Conservation (phyloP, 306 rosid species). For the Bauhinia variegata region DNA sequence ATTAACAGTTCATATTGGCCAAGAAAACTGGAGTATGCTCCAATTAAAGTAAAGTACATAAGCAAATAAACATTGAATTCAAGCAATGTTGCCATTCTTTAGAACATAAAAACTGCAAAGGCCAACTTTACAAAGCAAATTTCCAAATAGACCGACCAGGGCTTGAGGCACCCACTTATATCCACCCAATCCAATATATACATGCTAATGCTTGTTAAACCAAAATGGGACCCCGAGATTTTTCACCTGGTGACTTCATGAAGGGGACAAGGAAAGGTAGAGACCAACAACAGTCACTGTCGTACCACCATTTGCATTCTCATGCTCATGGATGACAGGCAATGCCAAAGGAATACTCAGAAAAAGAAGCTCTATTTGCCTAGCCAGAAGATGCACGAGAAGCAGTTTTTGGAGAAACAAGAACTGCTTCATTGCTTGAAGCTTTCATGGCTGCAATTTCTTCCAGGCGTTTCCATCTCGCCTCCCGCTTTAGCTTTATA, state of each 20-base stretch:
- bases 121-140: slow-evolving; percentile 44
- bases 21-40: slow-evolving; percentile 40
- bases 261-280: slow-evolving; percentile 36
- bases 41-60: slow-evolving; percentile 49
- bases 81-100: slow-evolving; percentile 35
- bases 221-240: slow-evolving; percentile 46
- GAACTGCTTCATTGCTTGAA: slow-evolving; percentile 71
- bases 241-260: slow-evolving; percentile 32
- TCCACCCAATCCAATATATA: slow-evolving; percentile 67
- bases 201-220: slow-evolving; percentile 48
- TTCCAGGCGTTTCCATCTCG: slow-evolving; percentile 83
- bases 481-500: slow-evolving; percentile 56
- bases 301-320: slow-evolving; percentile 31
- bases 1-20: slow-evolving; percentile 30
- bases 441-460: slow-evolving; percentile 83
- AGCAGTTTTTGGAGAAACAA: slow-evolving; percentile 67
- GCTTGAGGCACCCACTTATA: slow-evolving; percentile 44
- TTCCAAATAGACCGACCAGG: slow-evolving; percentile 32
- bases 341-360: slow-evolving; percentile 37
- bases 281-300: slow-evolving; percentile 28
- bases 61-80: slow-evolving; percentile 41
- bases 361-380: slow-evolving; percentile 35
- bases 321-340: slow-evolving; percentile 25
- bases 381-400: slow-evolving; percentile 58
- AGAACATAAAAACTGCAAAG: slow-evolving; percentile 44